Evolutionary conservation across 768 basidiomycete genomes (phyloP).

Genomic region (Megacollybia marginata): DNA sequence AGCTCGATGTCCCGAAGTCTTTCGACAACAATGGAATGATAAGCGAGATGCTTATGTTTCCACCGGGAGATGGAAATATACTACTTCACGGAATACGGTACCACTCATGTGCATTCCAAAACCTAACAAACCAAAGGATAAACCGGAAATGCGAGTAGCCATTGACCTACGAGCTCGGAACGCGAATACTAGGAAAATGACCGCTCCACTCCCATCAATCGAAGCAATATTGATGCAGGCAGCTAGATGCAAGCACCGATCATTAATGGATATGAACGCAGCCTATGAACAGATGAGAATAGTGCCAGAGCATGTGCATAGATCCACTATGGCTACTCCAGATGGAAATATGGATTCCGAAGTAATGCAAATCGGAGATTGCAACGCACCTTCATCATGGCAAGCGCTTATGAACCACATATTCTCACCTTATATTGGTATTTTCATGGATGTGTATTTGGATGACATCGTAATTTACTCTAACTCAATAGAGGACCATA

Average conservation of each 20-base stretch:
- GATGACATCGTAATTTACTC: constrained; percentile 23
- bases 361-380: constrained; percentile 25
- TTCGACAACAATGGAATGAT: constrained; percentile 20
- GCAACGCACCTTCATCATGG: constrained; percentile 31
- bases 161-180: constrained; percentile 26
- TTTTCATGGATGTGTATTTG: constrained; percentile 27
- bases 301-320: constrained; percentile 18
- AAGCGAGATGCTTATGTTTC: constrained; percentile 22
- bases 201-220: constrained; percentile 19
- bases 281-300: constrained; percentile 31
- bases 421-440: constrained; percentile 24
- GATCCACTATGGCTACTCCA: constrained; percentile 24
- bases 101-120: constrained; percentile 27
- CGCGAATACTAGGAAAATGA: constrained; percentile 24
- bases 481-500: constrained; percentile 24
- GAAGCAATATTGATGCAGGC: constrained; percentile 17
- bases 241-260: constrained; percentile 12
- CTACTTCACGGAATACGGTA: constrained; percentile 21
- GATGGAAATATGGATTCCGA: constrained; percentile 36
- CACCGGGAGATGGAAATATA: constrained; percentile 22
- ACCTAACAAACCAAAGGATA: constrained; percentile 13
- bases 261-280: constrained; percentile 24
- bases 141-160: constrained; percentile 18
- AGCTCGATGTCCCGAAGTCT: constrained; percentile 29
- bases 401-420: constrained; percentile 39